Conservation (phyloP, 2,329 filamentous ascomycete species). For the Neoarthrinium moseri region DNA sequence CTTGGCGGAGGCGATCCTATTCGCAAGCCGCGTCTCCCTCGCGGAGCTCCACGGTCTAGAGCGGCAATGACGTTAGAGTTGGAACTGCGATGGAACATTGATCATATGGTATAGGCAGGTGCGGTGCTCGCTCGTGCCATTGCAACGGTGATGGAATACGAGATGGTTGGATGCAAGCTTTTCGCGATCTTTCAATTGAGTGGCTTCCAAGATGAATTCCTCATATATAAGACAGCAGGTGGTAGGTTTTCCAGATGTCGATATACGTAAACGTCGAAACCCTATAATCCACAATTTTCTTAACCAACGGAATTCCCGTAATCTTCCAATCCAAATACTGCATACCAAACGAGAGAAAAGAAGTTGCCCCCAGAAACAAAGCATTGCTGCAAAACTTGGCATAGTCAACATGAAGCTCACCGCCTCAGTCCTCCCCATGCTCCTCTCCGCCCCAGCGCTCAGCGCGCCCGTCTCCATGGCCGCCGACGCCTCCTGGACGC, state of each 20-base stretch:
- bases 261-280: no score
- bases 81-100: neutral
- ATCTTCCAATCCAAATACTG: neutral
- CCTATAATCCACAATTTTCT: no score
- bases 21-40: neutral
- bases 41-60: neutral
- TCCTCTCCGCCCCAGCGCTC: constrained; percentile 17
- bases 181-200: neutral
- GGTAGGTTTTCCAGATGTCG: neutral
- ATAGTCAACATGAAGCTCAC: constrained; percentile 3
- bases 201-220: neutral
- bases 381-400: neutral
- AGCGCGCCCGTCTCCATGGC: constrained; percentile 28
- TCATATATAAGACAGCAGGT: neutral
- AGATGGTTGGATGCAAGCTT: neutral
- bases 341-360: neutral
- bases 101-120: neutral
- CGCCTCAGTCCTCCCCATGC: constrained; percentile 22
- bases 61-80: neutral
- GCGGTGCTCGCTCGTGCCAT: neutral
- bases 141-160: neutral
- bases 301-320: neutral
- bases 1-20: constrained; percentile 5
- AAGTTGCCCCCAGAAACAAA: neutral
- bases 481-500: constrained; percentile 35